Base-by-base conservation (phyloP, 192 early-diverging fungal genomes). In the Gamsiella multidivaricata region DNA sequence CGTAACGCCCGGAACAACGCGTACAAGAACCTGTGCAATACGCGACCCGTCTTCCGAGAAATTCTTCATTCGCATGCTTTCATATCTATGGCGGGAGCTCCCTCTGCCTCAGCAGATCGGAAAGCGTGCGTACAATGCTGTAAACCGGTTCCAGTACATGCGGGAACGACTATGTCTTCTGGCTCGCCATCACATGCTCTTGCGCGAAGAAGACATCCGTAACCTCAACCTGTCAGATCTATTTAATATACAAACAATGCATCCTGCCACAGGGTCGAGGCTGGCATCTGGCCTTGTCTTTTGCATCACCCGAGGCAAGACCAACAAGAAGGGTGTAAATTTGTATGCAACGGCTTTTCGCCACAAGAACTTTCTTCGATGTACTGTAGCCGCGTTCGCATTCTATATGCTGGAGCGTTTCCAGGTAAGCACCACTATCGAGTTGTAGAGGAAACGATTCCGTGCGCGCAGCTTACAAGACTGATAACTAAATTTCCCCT, bases 401-500 rank as follows among this genome's bases (percentile, higher is more conserved):
- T 71, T 71, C 25, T 71, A 71, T 18, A 71, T 71, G 69, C 22
- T 71, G 1, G 69, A 71, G 22, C 51, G 69, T 41, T 71, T 71
- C 17, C 3, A 57, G 32, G 68, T 61, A 50, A 37, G 54, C 8
- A 31, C 6, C 2, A 5, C n/a, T 33, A 33, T 49, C 28, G 31
- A 31, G 46, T 45, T 26, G 43, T 0, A 3, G 7, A 28, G 41
- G 3, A 61, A 72, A 23, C 53, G 70, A 34, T 72, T 72, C 18
- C 3, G 52, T 33, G 69, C 56, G 52, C 14, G 55, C 8, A 31
- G 22, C 31, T 11, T 18, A 45, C 14, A 26, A 4, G 0, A 15
- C 52, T 65, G 37, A 12, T 39, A 9, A 9, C 12, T n/a, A 46
- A 5, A 46, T 10, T 14, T 14, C 14, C 39, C 14, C 39, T 14